A percentile compares a stretch with the other conserved stretches of the same genome.
These are phyloP conservation scores for Cunninghamia lanceolata DNA, from an alignment of 75 land plant species.

Conservation along the genomic window DNA sequence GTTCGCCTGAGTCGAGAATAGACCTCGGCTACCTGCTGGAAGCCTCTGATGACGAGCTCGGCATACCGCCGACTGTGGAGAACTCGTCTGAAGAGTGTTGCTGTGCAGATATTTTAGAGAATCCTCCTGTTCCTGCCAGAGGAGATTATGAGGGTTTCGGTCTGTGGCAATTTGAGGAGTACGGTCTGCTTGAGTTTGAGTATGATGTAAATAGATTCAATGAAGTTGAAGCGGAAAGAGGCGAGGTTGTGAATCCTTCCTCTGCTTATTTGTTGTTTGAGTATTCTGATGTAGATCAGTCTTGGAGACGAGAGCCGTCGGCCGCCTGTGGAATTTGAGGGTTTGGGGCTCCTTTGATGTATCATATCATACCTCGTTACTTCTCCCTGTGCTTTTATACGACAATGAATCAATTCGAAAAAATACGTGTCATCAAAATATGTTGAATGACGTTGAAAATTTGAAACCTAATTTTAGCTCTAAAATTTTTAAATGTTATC, in stretches of 20 bases:
- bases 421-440: neutral
- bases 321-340: neutral
- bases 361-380: neutral
- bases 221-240: neutral
- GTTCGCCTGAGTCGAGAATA: neutral
- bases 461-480: neutral
- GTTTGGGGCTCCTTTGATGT: neutral
- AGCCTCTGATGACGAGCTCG: constrained; percentile 14
- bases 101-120: neutral
- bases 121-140: neutral
- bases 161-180: constrained; percentile 5
- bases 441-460: neutral
- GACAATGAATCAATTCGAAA: neutral
- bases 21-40: constrained; percentile 12
- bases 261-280: neutral
- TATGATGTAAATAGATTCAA: neutral
- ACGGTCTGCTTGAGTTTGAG: neutral
- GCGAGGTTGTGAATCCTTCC: neutral
- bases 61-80: constrained; percentile 6
- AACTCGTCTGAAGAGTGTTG: neutral
- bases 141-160: neutral
- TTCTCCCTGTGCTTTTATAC: neutral
- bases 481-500: no score
- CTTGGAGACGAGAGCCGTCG: constrained; percentile 1
- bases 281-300: constrained; percentile 1